Percentiles rank a stretch among this genome's conserved stretches.
These are phyloP conservation scores for Mesembryanthemum crystallinum DNA, from an alignment of 148 eudicot genomes.

Conservation along the genomic window DNA sequence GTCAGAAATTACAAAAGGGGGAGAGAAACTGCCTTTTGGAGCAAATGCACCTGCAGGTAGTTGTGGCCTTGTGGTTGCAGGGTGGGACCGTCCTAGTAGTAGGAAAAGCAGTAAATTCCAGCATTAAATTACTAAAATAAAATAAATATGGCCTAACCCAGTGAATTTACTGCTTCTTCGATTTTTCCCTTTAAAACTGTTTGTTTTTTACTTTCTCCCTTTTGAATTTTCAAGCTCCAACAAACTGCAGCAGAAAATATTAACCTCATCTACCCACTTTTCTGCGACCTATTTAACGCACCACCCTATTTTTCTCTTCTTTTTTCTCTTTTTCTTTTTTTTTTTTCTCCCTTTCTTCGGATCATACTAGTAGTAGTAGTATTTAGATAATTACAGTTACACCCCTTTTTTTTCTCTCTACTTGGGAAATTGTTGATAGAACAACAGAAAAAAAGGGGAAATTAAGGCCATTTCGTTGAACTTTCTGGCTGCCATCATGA, in stretches of 20 bases:
- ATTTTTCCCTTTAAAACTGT: not conserved
- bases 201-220: not conserved
- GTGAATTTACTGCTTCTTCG: not conserved
- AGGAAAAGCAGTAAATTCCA: not conserved
- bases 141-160: not conserved
- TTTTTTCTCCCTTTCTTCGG: too few species aligned
- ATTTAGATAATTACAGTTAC: too few species aligned
- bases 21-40: not conserved
- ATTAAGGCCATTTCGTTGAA: not conserved
- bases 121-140: slow-evolving; percentile 11
- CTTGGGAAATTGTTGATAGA: too few species aligned
- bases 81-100: not conserved
- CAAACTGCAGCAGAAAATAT: slow-evolving; percentile 29
- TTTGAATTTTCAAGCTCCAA: slow-evolving; percentile 21
- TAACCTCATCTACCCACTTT: slow-evolving; percentile 32
- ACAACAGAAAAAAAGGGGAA: not conserved
- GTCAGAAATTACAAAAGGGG: slow-evolving; percentile 19
- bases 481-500: not conserved
- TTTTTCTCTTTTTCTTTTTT: not conserved
- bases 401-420: not conserved
- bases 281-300: slow-evolving; percentile 32
- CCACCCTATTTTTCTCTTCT: not conserved
- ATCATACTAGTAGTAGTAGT: too few species aligned
- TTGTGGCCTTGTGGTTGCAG: slow-evolving; percentile 18
- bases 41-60: slow-evolving; percentile 28